These are phyloP conservation scores for Eutrema japonicum DNA, from an alignment of 345 rosid genomes.

Conservation along the genomic window DNA sequence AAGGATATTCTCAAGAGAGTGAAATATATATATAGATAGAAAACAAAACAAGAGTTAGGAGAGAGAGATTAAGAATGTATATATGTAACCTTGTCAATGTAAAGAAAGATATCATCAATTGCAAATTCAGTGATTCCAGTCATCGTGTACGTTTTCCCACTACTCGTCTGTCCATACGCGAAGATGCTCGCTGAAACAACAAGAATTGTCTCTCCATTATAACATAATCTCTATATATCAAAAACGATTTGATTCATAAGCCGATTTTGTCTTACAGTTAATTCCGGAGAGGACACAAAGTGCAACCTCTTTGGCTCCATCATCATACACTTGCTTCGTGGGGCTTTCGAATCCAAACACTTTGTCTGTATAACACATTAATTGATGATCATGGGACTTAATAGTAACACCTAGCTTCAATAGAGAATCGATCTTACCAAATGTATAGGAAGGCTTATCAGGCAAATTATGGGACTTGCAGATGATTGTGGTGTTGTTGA, in stretches of 20 bases:
- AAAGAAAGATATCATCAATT: conserved; percentile 56
- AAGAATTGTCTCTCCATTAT: background rate
- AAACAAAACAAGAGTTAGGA: background rate
- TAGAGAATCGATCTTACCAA: conserved; percentile 44
- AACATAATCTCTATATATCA: background rate
- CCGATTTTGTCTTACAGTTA: conserved; percentile 53
- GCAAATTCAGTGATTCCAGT: conserved; percentile 64
- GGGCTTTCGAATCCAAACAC: conserved; percentile 58
- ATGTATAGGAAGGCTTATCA: conserved; percentile 59
- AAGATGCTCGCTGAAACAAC: conserved; percentile 63
- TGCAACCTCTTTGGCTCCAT: conserved; percentile 64
- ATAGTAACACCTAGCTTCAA: too few species aligned
- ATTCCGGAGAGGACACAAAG: conserved; percentile 68
- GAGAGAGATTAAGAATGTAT: background rate
- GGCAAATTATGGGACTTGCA: conserved; percentile 52
- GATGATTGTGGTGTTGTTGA: conserved; percentile 56
- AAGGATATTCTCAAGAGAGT: conserved; percentile 4
- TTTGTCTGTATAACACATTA: conserved; percentile 50
- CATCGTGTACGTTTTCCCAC: conserved; percentile 91
- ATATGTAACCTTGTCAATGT: conserved; percentile 55
- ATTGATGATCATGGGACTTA: background rate
- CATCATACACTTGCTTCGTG: conserved; percentile 62
- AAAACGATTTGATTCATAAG: background rate
- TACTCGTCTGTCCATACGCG: conserved; percentile 83
- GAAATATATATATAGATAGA: background rate